Conservation (phyloP, 108 stramenopile genomes). For the Skeletonema tropicum region DNA sequence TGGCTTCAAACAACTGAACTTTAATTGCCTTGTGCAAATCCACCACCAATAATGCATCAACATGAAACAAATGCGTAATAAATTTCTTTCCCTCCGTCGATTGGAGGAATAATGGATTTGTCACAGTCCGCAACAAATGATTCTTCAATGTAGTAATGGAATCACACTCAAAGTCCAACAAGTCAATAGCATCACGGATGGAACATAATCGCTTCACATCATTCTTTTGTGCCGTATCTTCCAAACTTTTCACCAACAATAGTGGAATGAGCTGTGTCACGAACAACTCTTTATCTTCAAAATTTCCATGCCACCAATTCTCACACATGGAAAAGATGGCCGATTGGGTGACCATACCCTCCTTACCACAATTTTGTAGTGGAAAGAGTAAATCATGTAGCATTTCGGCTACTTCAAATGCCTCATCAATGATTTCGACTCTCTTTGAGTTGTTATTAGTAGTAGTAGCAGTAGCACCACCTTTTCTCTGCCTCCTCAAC, state of each 20-base stretch:
- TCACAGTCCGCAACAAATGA: slow-evolving; percentile 70
- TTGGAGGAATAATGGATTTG: slow-evolving; percentile 76
- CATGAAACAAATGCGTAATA: slow-evolving; percentile 68
- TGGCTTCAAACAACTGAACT: slow-evolving; percentile 69
- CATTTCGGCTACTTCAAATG: slow-evolving; percentile 58
- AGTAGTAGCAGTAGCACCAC: neutral
- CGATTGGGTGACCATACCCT: slow-evolving; percentile 56
- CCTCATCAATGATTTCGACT: slow-evolving; percentile 57
- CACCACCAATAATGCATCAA: slow-evolving; percentile 64
- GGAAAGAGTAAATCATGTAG: slow-evolving; percentile 75
- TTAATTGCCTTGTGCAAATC: slow-evolving; percentile 74
- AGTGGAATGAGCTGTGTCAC: slow-evolving; percentile 85
- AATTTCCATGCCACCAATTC: slow-evolving; percentile 81
- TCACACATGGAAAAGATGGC: slow-evolving; percentile 84
- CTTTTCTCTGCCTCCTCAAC: neutral
- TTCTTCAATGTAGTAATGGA: slow-evolving; percentile 58
- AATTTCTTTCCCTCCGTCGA: slow-evolving; percentile 71
- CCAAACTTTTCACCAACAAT: slow-evolving; percentile 54
- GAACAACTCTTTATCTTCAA: slow-evolving; percentile 71
- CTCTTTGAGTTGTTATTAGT: neutral
- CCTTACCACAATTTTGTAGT: slow-evolving; percentile 59
- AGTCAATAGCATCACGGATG: slow-evolving; percentile 72
- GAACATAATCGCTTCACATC: slow-evolving; percentile 82
- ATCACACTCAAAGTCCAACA: slow-evolving; percentile 90
- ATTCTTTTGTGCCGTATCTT: slow-evolving; percentile 53